Evolutionary conservation across 257 asterid species (phyloP), one percentile per base, ranked within the genome.

Genomic region (Solanum etuberosum): DNA sequence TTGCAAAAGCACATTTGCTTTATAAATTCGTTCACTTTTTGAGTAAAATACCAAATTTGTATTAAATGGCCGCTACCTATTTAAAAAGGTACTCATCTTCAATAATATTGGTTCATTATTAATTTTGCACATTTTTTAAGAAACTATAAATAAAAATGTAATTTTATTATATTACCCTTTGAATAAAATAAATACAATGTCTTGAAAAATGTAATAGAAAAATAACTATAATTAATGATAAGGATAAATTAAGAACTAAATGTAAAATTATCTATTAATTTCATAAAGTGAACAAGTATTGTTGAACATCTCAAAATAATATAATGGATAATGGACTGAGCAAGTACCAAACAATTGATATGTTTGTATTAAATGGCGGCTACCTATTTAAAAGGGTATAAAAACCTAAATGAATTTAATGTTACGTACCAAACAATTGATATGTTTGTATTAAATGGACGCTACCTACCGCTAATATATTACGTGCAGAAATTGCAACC

Each of bases 81-180:
- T 14, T 14, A n/a, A 42, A 78, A 27, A 6, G n/a, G n/a, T 51
- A 51, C 2, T 0, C 4, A n/a, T 51, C 0, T 18, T 51, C 0
- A 6, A 51, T 6, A 51, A 48, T 48, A 5, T 48, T 48, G 5
- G 0, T 15, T 1, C 0, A 48, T 0, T 48, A 48, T 15, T 48
- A 0, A 48, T 0, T 48, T 15, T 0, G 0, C 0, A 15, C 0
- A 16, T 0, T 51, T 51, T 51, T 51, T 51, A 18, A 51, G 2
- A 18, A 51, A 0, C 0, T 51, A 18, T 16, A 51, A 51, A 51
- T 18, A 51, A 0, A 51, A 51, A 3, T 2, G 0, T 51, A 6
- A 51, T 18, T 51, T 51, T 51, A 51, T 3, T 16, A 51, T 51
- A 51, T 51, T n/a, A 51, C 61, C 9, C n/a, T 51, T 51, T 51